These are phyloP conservation scores for Colletotrichum cereale DNA, from an alignment of 2,329 filamentous ascomycete genomes.

Conservation along the genomic window DNA sequence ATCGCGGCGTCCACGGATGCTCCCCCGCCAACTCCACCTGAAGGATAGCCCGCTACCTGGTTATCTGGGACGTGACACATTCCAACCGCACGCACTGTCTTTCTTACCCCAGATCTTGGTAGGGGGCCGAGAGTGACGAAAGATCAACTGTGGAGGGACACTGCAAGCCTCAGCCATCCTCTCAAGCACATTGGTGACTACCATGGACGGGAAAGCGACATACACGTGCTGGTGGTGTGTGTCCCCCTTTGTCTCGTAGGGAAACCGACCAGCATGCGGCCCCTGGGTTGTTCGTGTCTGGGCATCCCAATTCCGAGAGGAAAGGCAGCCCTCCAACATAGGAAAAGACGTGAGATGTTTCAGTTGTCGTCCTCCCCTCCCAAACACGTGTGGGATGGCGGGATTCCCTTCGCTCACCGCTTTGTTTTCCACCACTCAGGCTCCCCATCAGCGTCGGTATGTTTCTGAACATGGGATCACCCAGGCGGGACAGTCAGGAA, in stretches of 20 bases:
- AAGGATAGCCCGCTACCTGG: neutral
- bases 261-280: constrained; percentile 13
- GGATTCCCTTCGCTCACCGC: constrained; percentile 21
- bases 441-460: constrained; percentile 7
- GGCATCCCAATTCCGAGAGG: constrained; percentile 25
- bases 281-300: constrained; percentile 15
- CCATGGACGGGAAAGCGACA: too few species aligned
- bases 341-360: constrained; percentile 28
- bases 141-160: neutral
- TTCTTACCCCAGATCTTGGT: neutral
- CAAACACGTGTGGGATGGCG: constrained; percentile 17
- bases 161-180: neutral
- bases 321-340: constrained; percentile 6
- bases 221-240: neutral
- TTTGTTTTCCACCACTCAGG: constrained; percentile 18
- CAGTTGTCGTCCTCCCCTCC: constrained; percentile 7
- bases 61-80: constrained; percentile 7
- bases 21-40: constrained; percentile 9
- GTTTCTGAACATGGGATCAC: constrained; percentile 38
- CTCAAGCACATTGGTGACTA: neutral
- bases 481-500: constrained; percentile 11
- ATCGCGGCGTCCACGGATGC: constrained; percentile 4
- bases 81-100: constrained; percentile 10
- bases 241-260: constrained; percentile 2
- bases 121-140: neutral